Evolutionary conservation across 2,329 filamentous ascomycete species (phyloP), one percentile per base, ranked within the genome.

Genomic region (Cordyceps sp.): DNA sequence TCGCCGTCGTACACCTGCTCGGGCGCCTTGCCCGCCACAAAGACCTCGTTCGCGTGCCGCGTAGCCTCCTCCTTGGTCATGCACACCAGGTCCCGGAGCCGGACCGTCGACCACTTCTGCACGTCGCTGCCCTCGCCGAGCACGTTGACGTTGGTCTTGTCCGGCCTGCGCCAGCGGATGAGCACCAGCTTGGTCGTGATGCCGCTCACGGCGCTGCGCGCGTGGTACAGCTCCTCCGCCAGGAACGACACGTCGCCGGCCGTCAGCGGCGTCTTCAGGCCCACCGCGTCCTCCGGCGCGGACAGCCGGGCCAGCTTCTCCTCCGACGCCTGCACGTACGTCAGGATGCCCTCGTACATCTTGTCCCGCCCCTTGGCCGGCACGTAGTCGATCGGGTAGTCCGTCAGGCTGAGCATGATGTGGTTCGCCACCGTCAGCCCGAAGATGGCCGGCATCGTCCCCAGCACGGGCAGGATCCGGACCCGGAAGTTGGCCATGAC

Each of bases 401-500:
- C 81, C 6, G 68, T 62, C 29, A 96, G 70, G 36, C 74, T 72
- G 34, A 93, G 67, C 41, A 98, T 88, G 37, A 96, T 74, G 49
- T 96, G 84, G 54, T 96, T 98, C 4, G 90, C 90, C 8, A 82
- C 73, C 0, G 79, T 81, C 34, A 94, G 80, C 8, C 90, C 90
- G 52, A 98, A 98, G 1, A 96, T 78, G 3, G 90, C 88, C 0
- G 90, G 90, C 86, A 98, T 94, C 0, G 90, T 98, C 1, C 90
- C 90, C 4, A 98, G 60, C 0, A 98, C 90, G 0, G 90, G 90
- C 8, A 98, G 57, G 35, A 98, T 98, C n/a, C 90, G 70, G 9
- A 93, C 83, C 17, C 90, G 70, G 53, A 98, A 98, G 49, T 93
- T 86, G 2, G 86, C 81, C 31, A 98, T 67, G 0, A 92, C 82